These are phyloP conservation scores for Phytophthora citricola DNA, from an alignment of 352 stramenopile species.

Conservation along the genomic window DNA sequence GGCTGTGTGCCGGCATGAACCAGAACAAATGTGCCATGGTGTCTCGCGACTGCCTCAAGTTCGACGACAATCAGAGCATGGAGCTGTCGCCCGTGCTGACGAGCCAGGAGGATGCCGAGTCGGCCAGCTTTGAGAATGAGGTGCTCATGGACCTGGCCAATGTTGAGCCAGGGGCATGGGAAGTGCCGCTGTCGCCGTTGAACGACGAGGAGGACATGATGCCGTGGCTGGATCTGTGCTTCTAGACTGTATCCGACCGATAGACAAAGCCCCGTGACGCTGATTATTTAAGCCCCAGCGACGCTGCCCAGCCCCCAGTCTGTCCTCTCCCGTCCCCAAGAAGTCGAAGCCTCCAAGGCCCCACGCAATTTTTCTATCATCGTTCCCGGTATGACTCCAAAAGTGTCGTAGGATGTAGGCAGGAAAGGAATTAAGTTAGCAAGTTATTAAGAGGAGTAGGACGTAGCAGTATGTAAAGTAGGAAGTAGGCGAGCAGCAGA, in stretches of 20 bases:
- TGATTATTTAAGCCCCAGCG: constrained; percentile 58
- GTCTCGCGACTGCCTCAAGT: constrained; percentile 75
- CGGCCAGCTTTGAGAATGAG: constrained; percentile 67
- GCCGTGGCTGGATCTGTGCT: constrained; percentile 86
- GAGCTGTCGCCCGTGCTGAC: constrained; percentile 32
- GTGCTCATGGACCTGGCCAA: constrained; percentile 76
- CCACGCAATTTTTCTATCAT: constrained; percentile 33
- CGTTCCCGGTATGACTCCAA: constrained; percentile 31
- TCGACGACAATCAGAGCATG: constrained; percentile 39
- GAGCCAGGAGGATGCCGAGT: constrained; percentile 37
- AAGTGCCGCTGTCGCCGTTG: constrained; percentile 81
- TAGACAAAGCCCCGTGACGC: constrained; percentile 34
- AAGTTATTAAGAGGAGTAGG: constrained; percentile 43
- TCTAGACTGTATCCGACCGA: constrained; percentile 51
- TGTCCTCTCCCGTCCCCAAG: constrained; percentile 12
- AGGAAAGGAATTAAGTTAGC: constrained; percentile 40
- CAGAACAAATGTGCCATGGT: constrained; percentile 69
- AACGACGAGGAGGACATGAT: constrained; percentile 88
- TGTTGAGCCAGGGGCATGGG: constrained; percentile 79
- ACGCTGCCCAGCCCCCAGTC: constrained; percentile 24
- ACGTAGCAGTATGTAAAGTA: constrained; percentile 50
- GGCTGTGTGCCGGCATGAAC: constrained; percentile 40
- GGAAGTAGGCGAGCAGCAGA: constrained; percentile 33
- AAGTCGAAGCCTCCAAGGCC: constrained; percentile 10
- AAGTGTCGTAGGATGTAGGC: constrained; percentile 43